Base-by-base conservation (phyloP, 2,329 filamentous ascomycete genomes). In the Fusarium citri region DNA sequence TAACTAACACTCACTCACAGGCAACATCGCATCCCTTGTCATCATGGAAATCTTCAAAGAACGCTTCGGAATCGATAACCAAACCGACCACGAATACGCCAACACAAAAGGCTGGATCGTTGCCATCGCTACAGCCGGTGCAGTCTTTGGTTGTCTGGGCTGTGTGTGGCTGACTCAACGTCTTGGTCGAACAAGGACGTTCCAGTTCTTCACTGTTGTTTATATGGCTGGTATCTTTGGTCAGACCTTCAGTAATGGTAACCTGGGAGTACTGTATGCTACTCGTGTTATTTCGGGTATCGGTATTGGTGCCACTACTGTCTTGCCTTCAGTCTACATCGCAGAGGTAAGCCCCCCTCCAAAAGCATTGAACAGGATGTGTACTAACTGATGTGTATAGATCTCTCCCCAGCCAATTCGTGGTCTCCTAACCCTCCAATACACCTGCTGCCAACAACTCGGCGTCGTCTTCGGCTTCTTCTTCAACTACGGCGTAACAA, bases 201-300 rank as follows among this genome's bases (percentile, higher is more conserved):
- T 78, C 12, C 73, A 76, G 16, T 40, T 78, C 1, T 74, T 77
- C 26, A 81, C 64, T 53, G 65, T 79, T 30, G 56, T 79, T 0
- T 79, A 82, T 12, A 80, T 83, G 26, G 70, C 77, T n/a, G 81
- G 81, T 9, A 66, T 75, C 8, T 63, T 80, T 11, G 77, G 76
- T 0, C 78, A 79, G 40, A 72, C 76, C 0, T 77, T 79, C 31
- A 73, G 72, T 15, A 69, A 62, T 23, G 77, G 76, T 1, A 78
- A 61, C 3, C 54, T 79, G 6, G 59, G 61, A 0, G 76, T 53
- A 0, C 53, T 79, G 0, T 79, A 78, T 23, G 55, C 59, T 0
- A 69, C 72, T 2, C 66, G 76, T n/a, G 51, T 78, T 6, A 69
- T 78, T 12, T 12, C 75, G 3, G 75, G 76, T 30, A 41, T 78